phyloP scores from a whole-genome alignment of 768 basidiomycete genomes.

The Tulasnella sp. region DNA sequence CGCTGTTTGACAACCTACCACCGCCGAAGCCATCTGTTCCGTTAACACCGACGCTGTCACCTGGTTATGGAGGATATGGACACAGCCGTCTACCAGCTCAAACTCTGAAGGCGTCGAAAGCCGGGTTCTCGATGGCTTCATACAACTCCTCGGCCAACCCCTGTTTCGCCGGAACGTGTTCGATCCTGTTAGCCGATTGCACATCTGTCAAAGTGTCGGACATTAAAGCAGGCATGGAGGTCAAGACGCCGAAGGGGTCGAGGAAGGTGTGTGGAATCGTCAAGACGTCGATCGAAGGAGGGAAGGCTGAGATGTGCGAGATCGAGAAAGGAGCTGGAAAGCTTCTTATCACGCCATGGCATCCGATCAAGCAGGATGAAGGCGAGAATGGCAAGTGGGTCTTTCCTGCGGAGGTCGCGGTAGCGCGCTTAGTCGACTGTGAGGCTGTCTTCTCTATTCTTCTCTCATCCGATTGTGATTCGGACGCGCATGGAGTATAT shows the following conservation, averaged over 20 bases:
- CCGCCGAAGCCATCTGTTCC: conserved; percentile 16
- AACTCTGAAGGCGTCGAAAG: too few species aligned
- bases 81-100: neutral
- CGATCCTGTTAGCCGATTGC: conserved; percentile 6
- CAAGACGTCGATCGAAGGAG: neutral
- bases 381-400: conserved; percentile 13
- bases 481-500: conserved; percentile 15
- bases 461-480: conserved; percentile 6
- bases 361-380: conserved; percentile 14
- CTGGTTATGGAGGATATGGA: neutral
- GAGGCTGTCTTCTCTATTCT: conserved; percentile 19
- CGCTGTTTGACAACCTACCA: conserved; percentile 18
- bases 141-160: conserved; percentile 17
- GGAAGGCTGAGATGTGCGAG: conserved; percentile 2
- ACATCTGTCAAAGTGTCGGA: neutral
- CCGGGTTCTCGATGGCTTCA: conserved; percentile 6
- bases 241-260: conserved; percentile 12
- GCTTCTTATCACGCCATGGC: conserved; percentile 18
- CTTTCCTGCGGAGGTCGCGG: conserved; percentile 17
- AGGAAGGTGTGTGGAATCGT: conserved; percentile 5
- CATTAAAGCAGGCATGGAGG: conserved; percentile 2
- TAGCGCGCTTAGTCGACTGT: neutral
- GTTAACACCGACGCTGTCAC: too few species aligned
- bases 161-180: conserved; percentile 15
- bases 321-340: neutral